phyloP scores from a whole-genome alignment of 176 grass and related monocot genomes.

The Eremochloa ophiuroides region DNA sequence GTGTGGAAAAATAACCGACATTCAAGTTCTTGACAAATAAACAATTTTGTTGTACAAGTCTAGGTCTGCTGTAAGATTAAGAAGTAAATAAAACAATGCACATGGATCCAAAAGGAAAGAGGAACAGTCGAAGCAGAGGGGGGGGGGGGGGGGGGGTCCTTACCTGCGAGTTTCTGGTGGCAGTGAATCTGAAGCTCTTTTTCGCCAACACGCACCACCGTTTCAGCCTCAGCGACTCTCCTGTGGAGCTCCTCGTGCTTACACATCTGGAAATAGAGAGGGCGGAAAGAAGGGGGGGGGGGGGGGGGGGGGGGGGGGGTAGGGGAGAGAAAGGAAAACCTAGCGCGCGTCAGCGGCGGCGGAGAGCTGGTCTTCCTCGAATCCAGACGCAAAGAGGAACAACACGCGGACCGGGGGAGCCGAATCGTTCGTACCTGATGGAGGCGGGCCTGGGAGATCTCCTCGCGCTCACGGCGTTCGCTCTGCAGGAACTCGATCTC shows the following conservation, averaged over 20 bases:
- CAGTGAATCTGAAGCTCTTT: constrained; percentile 29
- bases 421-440: background rate
- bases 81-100: background rate
- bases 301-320: too few relatives aligned
- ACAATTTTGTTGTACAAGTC: too few relatives aligned
- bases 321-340: background rate
- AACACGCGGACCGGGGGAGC: background rate
- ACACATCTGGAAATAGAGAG: constrained; percentile 19
- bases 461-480: background rate
- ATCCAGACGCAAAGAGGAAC: background rate
- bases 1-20: too few relatives aligned
- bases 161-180: constrained; percentile 28
- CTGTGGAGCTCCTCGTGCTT: background rate
- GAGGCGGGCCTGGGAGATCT: constrained; percentile 6
- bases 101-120: too few relatives aligned
- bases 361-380: background rate
- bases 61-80: too few relatives aligned
- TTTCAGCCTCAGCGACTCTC: constrained; percentile 1
- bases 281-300: too few relatives aligned
- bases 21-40: too few relatives aligned
- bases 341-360: background rate
- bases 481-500: constrained; percentile 33
- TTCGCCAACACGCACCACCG: constrained; percentile 11
- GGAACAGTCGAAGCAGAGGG: too few relatives aligned
- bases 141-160: too few relatives aligned